These are phyloP conservation scores for Fusarium hainanense DNA, from an alignment of 2,329 filamentous ascomycete genomes.

Conservation along the genomic window DNA sequence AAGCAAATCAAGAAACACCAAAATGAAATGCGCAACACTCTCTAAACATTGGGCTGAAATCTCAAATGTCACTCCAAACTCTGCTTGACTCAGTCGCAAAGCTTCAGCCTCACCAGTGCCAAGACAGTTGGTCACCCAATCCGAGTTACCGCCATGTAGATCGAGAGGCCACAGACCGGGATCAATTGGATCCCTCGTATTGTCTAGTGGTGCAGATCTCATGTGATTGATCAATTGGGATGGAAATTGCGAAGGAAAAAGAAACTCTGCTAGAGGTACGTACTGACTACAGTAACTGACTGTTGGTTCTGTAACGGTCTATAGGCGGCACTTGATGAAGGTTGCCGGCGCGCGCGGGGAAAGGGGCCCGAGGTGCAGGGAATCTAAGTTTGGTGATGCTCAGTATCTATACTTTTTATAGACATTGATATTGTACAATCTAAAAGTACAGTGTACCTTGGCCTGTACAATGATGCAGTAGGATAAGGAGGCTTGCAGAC, in stretches of 20 bases:
- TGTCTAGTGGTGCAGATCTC: background rate
- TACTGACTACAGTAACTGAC: background rate
- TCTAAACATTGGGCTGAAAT: background rate
- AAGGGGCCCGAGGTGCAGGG: background rate
- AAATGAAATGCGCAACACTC: background rate
- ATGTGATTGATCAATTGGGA: background rate
- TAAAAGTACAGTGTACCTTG: background rate
- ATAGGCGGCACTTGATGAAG: slow-evolving; percentile 11
- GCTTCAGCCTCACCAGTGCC: slow-evolving; percentile 21
- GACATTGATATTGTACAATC: rapidly evolving
- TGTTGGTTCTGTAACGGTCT: background rate
- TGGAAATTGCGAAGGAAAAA: slow-evolving; percentile 2
- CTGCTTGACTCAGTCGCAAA: slow-evolving; percentile 17
- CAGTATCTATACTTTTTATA: background rate
- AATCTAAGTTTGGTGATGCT: background rate
- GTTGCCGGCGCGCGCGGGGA: slow-evolving; percentile 18
- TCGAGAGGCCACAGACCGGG: background rate
- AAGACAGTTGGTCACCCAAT: slow-evolving; percentile 5
- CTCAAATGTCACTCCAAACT: background rate
- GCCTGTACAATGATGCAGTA: background rate
- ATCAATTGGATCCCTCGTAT: background rate
- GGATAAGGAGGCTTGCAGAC: slow-evolving; percentile 20
- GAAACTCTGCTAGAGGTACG: background rate
- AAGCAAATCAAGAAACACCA: background rate
- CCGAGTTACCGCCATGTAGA: background rate